Evolutionary conservation across 129 eudicot genomes (phyloP).

Genomic region (Artemisia annua): DNA sequence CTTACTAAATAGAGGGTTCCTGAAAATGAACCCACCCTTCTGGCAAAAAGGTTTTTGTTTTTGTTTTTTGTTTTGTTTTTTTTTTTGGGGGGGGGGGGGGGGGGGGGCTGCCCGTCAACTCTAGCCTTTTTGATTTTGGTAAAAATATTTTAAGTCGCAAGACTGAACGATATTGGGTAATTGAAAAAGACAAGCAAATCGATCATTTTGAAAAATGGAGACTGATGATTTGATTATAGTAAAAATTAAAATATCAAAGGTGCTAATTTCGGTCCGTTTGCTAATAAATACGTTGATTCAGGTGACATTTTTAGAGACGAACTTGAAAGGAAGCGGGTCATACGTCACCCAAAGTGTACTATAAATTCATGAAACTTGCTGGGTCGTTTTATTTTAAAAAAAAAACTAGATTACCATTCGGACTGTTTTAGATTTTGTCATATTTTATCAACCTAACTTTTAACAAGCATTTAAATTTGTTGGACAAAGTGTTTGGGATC

Average conservation of each 20-base stretch:
- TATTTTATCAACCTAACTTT: too few species aligned
- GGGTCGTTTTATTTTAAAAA: neutral
- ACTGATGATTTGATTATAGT: constrained; percentile 10
- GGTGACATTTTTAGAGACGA: neutral
- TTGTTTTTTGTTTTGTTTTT: too few species aligned
- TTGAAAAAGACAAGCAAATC: neutral
- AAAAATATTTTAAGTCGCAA: neutral
- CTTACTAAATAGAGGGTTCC: neutral
- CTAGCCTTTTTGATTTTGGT: too few species aligned
- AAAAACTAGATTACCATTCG: neutral
- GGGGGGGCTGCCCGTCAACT: too few species aligned
- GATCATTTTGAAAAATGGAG: constrained; percentile 2
- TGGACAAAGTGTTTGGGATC: neutral
- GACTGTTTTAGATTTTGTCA: too few species aligned
- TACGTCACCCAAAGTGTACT: neutral
- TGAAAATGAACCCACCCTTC: neutral
- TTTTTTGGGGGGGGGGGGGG: too few species aligned
- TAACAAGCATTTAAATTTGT: too few species aligned
- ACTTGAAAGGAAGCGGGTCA: neutral
- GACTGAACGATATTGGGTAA: neutral
- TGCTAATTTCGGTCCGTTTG: neutral
- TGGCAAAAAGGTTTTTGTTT: neutral
- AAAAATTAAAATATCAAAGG: neutral
- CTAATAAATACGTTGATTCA: neutral
- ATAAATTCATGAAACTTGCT: neutral